A percentile compares a stretch with the other conserved stretches of the same genome.
phyloP scores from a whole-genome alignment of 2,329 filamentous ascomycete genomes.

The Colletotrichum musae region DNA sequence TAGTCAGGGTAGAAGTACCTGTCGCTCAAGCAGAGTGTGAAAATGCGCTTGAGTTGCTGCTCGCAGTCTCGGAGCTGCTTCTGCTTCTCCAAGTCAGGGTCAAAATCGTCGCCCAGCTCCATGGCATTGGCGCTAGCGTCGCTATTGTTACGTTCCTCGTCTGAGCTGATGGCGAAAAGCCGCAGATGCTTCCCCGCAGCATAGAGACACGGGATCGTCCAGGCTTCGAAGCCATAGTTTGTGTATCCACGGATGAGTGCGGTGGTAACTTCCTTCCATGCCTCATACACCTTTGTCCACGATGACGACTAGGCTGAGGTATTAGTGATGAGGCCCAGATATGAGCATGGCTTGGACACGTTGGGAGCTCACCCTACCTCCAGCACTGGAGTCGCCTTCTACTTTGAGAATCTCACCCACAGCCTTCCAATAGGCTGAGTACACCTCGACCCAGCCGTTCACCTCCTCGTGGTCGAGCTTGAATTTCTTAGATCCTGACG shows the following conservation, averaged over 20 bases:
- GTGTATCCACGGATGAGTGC: conserved; percentile 86
- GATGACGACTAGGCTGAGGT: conserved; percentile 58
- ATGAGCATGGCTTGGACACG: background rate
- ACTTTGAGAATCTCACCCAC: conserved; percentile 79
- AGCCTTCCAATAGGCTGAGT: conserved; percentile 86
- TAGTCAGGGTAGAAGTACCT: conserved; percentile 66
- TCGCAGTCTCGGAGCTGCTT: conserved; percentile 93
- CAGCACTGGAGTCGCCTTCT: conserved; percentile 63
- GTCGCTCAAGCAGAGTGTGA: conserved; percentile 90
- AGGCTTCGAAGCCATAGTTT: conserved; percentile 82
- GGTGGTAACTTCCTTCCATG: conserved; percentile 89
- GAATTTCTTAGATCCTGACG: conserved; percentile 59
- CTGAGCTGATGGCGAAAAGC: conserved; percentile 91
- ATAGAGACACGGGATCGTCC: conserved; percentile 94
- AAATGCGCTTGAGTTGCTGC: conserved; percentile 91
- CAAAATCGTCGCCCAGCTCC: conserved; percentile 81
- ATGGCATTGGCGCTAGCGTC: conserved; percentile 54
- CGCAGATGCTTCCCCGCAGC: conserved; percentile 88
- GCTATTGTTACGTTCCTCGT: conserved; percentile 72
- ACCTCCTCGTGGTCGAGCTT: conserved; percentile 77
- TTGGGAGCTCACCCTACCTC: conserved; percentile 47
- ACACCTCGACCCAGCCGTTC: conserved; percentile 89
- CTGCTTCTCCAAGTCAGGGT: conserved; percentile 81
- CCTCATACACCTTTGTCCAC: conserved; percentile 87
- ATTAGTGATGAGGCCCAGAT: background rate